Percentiles rank a stretch among this genome's conserved stretches.
These are phyloP conservation scores for Kuraishia ogatae DNA, from an alignment of 805 yeast genomes.

Conservation along the genomic window DNA sequence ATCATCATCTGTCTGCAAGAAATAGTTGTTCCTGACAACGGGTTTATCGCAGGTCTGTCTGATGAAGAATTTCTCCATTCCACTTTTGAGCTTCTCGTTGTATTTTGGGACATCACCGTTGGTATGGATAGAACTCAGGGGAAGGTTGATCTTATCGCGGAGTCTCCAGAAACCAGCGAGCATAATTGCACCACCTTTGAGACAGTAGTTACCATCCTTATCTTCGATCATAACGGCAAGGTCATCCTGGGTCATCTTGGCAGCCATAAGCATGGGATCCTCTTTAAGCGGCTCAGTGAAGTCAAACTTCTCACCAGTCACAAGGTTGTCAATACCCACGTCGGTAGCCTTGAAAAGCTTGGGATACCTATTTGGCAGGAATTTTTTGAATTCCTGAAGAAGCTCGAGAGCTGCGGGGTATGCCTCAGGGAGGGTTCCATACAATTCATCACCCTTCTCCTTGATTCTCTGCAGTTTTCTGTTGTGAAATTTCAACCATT, in stretches of 20 bases:
- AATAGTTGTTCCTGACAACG: conserved; percentile 60
- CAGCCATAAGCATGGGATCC: conserved; percentile 54
- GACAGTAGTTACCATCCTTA: conserved; percentile 44
- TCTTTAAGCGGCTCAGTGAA: conserved; percentile 25
- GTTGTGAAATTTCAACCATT: conserved; percentile 49
- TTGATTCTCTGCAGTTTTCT: conserved; percentile 41
- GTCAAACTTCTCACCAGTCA: conserved; percentile 44
- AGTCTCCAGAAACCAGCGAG: conserved; percentile 68
- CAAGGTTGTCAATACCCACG: conserved; percentile 39
- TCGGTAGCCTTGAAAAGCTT: conserved; percentile 35
- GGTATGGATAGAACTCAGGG: conserved; percentile 51
- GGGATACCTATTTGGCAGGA: conserved; percentile 52
- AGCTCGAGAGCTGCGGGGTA: conserved; percentile 47
- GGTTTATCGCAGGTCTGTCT: conserved; percentile 51
- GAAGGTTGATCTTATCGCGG: conserved; percentile 47
- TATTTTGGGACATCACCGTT: conserved; percentile 64
- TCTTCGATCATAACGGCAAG: conserved; percentile 58
- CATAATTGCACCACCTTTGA: conserved; percentile 54
- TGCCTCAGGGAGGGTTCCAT: conserved; percentile 44
- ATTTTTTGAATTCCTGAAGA: conserved; percentile 41
- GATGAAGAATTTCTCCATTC: conserved; percentile 60
- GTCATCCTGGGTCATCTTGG: conserved; percentile 56
- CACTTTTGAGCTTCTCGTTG: conserved; percentile 44
- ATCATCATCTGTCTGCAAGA: conserved; percentile 53
- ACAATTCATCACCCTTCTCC: conserved; percentile 35